phyloP scores from a whole-genome alignment of 441 rosid species.

The Raphanus hybrid region DNA sequence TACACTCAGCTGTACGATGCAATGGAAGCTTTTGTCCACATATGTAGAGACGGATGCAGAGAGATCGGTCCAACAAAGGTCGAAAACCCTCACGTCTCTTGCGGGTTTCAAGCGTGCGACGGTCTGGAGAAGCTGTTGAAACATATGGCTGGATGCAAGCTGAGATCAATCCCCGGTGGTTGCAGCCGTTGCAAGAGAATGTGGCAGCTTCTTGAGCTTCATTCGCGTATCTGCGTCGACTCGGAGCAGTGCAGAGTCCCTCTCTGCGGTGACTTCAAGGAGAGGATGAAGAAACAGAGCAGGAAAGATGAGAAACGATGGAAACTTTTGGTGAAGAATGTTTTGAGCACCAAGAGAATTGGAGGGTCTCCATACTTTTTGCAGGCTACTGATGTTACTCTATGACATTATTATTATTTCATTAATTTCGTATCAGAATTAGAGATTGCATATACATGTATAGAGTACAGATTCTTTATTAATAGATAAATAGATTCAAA shows the following conservation, averaged over 20 bases:
- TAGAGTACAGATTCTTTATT: too few relatives aligned
- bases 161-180: conserved; percentile 70
- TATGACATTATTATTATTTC: conserved; percentile 10
- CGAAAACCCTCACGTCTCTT: conserved; percentile 48
- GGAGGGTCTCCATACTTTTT: conserved; percentile 63
- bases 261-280: conserved; percentile 79
- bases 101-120: conserved; percentile 70
- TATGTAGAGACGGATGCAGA: conserved; percentile 89
- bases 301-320: conserved; percentile 83
- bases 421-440: neutral
- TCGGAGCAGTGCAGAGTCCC: conserved; percentile 75
- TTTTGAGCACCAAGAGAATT: conserved; percentile 61
- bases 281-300: conserved; percentile 66
- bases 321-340: conserved; percentile 75
- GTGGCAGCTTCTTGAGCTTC: conserved; percentile 95
- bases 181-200: conserved; percentile 86
- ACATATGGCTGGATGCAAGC: conserved; percentile 75
- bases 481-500: too few relatives aligned
- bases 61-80: conserved; percentile 86
- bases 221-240: conserved; percentile 77
- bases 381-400: conserved; percentile 39
- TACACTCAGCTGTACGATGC: conserved; percentile 79
- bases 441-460: conserved; percentile 10
- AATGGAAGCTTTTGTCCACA: conserved; percentile 93
- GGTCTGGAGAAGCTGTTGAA: conserved; percentile 78